phyloP scores from a whole-genome alignment of 192 early-diverging fungal species.

The Linnemannia elongata region DNA sequence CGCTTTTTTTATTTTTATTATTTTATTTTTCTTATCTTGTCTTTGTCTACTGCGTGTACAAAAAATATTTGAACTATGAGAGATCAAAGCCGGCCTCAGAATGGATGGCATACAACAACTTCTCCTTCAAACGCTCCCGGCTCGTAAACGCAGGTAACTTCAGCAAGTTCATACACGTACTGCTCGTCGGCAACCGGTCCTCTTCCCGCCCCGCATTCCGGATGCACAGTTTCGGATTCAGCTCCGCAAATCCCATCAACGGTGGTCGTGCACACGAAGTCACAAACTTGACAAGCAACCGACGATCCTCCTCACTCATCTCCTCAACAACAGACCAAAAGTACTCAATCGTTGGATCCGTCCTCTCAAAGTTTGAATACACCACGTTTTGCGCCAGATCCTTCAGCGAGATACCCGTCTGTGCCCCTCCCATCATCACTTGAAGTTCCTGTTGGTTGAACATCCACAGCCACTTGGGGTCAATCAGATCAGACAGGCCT shows the following conservation, averaged over 20 bases:
- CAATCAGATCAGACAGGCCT: constrained; percentile 88
- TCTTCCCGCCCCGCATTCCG: constrained; percentile 76
- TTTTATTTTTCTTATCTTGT: constrained; percentile 1
- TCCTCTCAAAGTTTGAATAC: constrained; percentile 78
- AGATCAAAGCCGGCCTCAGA: constrained; percentile 93
- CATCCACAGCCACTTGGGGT: constrained; percentile 90
- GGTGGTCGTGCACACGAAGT: constrained; percentile 94
- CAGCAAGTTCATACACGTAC: constrained; percentile 91
- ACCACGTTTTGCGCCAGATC: constrained; percentile 83
- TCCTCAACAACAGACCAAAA: constrained; percentile 71
- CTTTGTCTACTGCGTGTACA: not conserved
- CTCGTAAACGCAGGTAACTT: constrained; percentile 87
- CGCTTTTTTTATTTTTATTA: too few relatives aligned
- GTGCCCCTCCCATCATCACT: constrained; percentile 86
- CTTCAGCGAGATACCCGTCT: constrained; percentile 79
- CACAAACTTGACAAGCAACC: constrained; percentile 84
- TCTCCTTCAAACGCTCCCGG: constrained; percentile 70
- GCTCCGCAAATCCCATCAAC: constrained; percentile 87
- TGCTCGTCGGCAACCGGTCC: constrained; percentile 83
- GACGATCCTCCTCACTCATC: constrained; percentile 63
- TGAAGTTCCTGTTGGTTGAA: constrained; percentile 97
- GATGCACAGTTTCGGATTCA: constrained; percentile 81
- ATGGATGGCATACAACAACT: constrained; percentile 89
- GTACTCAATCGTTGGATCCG: constrained; percentile 80
- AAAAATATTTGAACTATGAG: constrained; percentile 60